Evolutionary conservation across 2,329 filamentous ascomycete genomes (phyloP).

Genomic region (Cercospora janseana): DNA sequence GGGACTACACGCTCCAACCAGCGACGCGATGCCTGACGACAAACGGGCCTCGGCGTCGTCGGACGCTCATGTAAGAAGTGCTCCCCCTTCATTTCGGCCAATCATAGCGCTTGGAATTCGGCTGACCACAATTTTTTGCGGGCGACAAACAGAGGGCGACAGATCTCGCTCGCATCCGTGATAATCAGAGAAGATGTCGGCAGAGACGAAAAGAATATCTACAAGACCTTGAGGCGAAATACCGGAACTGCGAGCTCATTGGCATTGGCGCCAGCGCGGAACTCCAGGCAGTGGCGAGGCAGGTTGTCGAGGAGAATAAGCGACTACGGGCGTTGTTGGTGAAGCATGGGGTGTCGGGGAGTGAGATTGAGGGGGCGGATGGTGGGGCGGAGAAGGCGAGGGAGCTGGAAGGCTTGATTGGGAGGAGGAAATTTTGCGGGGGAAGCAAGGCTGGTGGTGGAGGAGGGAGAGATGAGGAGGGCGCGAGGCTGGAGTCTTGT

Average conservation of each 20-base stretch:
- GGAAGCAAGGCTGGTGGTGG: background rate
- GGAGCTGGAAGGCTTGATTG: conserved; percentile 4
- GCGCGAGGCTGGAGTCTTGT: background rate
- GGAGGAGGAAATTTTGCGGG: conserved; percentile 1
- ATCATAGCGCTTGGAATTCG: no score
- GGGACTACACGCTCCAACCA: no score
- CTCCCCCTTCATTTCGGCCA: background rate
- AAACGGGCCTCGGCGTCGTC: no score
- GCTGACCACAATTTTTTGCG: background rate
- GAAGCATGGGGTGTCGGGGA: conserved; percentile 57
- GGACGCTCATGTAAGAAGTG: conserved; percentile 1
- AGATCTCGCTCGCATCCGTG: conserved; percentile 62
- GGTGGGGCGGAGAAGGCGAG: background rate
- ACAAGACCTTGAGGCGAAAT: conserved; percentile 64
- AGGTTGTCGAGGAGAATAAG: conserved; percentile 68
- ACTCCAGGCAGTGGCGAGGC: conserved; percentile 67
- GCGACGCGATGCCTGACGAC: no score
- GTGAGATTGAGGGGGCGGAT: conserved; percentile 45
- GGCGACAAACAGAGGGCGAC: conserved; percentile 10
- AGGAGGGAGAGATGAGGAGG: background rate
- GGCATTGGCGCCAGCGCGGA: conserved; percentile 69
- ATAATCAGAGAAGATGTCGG: conserved; percentile 75
- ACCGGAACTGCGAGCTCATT: conserved; percentile 61
- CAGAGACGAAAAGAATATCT: conserved; percentile 72
- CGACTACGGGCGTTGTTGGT: conserved; percentile 60